Percentiles rank a stretch among this genome's conserved stretches.
Evolutionary conservation across 768 basidiomycete genomes (phyloP).

Genomic region (Psilocybe subaeruginosa): DNA sequence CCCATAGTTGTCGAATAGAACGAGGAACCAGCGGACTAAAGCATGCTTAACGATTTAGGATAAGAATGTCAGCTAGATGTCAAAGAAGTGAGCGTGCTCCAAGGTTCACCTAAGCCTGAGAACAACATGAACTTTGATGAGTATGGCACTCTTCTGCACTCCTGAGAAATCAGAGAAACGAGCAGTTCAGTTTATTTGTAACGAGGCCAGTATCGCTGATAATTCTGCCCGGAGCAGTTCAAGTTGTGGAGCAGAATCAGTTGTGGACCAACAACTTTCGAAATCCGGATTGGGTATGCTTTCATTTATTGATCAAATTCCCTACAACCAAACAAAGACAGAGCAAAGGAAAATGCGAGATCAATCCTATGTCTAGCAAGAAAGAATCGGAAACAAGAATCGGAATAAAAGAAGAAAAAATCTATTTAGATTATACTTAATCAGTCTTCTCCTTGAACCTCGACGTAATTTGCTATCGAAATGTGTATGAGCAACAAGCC

Average conservation of each 20-base stretch:
- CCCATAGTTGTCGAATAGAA: conserved; percentile 33
- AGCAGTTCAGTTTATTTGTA: not conserved
- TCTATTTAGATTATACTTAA: conserved; percentile 7
- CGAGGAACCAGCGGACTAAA: conserved; percentile 40
- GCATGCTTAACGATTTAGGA: conserved; percentile 29
- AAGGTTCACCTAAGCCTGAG: conserved; percentile 17
- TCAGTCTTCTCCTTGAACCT: conserved; percentile 33
- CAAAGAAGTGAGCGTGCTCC: not conserved
- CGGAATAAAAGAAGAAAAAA: not conserved
- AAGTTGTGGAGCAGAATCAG: no score
- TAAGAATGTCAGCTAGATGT: not conserved
- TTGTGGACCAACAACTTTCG: not conserved
- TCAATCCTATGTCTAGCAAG: not conserved
- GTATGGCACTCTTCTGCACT: not conserved
- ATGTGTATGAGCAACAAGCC: not conserved
- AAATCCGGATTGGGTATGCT: not conserved
- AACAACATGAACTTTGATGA: conserved; percentile 8
- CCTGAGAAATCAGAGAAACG: not conserved
- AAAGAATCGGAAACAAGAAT: not conserved
- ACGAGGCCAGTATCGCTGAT: no score
- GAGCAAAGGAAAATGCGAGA: not conserved
- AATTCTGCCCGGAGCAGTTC: not conserved
- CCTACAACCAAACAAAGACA: conserved; percentile 10
- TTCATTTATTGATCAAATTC: conserved; percentile 5
- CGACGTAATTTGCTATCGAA: conserved; percentile 39